Percentiles rank a stretch among this genome's conserved stretches.
These are phyloP conservation scores for Hypoxylon lienhwacheense DNA, from an alignment of 495 filamentous ascomycete genomes.

Conservation along the genomic window DNA sequence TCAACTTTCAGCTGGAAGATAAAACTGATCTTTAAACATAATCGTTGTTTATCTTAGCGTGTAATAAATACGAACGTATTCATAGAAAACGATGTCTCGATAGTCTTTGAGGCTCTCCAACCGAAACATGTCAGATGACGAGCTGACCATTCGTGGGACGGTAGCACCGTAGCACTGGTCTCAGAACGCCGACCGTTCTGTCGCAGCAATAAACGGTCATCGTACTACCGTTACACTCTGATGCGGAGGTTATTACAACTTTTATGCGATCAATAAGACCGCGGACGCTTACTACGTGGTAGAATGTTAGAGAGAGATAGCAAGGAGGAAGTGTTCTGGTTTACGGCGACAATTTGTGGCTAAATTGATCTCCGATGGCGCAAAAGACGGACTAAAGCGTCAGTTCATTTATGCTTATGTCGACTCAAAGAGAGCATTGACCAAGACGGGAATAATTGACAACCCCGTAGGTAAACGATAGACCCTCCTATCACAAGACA, in stretches of 20 bases:
- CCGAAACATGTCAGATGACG: slow-evolving; percentile 19
- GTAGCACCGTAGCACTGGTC: slow-evolving; percentile 5
- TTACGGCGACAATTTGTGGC: too few relatives aligned
- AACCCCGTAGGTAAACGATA: too few relatives aligned
- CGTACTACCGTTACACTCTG: slow-evolving; percentile 17
- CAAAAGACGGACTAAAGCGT: too few relatives aligned
- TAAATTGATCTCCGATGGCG: too few relatives aligned
- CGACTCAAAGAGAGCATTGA: too few relatives aligned
- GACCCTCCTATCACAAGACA: background rate
- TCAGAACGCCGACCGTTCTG: slow-evolving; percentile 4
- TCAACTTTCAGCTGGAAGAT: slow-evolving; percentile 15
- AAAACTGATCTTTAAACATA: background rate
- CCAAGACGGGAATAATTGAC: too few relatives aligned
- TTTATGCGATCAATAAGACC: background rate
- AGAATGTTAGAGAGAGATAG: too few relatives aligned
- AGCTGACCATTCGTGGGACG: background rate
- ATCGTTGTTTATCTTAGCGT: background rate
- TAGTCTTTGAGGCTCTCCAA: slow-evolving; percentile 22
- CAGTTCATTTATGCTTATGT: too few relatives aligned
- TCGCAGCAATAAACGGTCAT: slow-evolving; percentile 7
- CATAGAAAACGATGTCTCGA: slow-evolving; percentile 11
- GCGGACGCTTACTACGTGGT: too few relatives aligned
- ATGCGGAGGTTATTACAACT: background rate
- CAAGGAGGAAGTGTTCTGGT: too few relatives aligned
- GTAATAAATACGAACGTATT: background rate